A percentile compares a stretch with the other conserved stretches of the same genome.
phyloP scores from a whole-genome alignment of 345 rosid species.

The Lepidium africanum region DNA sequence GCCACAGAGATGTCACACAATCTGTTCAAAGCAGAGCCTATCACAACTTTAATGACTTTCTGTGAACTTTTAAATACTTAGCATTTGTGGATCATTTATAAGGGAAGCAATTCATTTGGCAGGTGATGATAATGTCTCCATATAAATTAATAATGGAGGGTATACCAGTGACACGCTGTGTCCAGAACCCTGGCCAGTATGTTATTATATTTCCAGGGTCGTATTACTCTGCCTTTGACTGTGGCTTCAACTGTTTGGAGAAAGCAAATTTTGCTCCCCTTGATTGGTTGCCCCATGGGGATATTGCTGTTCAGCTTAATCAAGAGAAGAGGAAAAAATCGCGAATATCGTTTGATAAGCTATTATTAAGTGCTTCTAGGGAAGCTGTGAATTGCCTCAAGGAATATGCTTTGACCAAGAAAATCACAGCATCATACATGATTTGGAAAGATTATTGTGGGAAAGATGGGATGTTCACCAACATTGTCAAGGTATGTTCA shows the following conservation, averaged over 20 bases:
- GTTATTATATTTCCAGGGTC: constrained; percentile 62
- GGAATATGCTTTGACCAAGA: constrained; percentile 37
- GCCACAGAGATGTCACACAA: not conserved
- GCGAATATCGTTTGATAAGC: constrained; percentile 52
- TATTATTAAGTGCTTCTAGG: constrained; percentile 51
- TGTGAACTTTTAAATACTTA: constrained; percentile 1
- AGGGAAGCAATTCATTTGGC: constrained; percentile 16
- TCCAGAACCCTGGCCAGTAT: constrained; percentile 68
- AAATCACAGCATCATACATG: constrained; percentile 29
- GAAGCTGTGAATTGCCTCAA: constrained; percentile 55
- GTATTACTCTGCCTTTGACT: constrained; percentile 48
- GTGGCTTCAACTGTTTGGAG: constrained; percentile 71
- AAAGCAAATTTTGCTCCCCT: constrained; percentile 56
- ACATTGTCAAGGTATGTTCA: constrained; percentile 47
- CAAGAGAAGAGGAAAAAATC: constrained; percentile 40
- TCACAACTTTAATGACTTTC: not conserved
- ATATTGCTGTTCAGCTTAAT: constrained; percentile 44
- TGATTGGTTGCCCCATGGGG: constrained; percentile 72
- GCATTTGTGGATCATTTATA: not conserved
- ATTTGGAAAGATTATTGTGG: constrained; percentile 49
- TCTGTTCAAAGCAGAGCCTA: not conserved
- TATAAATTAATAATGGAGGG: constrained; percentile 43
- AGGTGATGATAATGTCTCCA: constrained; percentile 38
- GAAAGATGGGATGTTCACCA: constrained; percentile 46
- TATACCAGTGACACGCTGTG: constrained; percentile 51